phyloP scores from a whole-genome alignment of 306 rosid species.

The Cucumis melo region DNA sequence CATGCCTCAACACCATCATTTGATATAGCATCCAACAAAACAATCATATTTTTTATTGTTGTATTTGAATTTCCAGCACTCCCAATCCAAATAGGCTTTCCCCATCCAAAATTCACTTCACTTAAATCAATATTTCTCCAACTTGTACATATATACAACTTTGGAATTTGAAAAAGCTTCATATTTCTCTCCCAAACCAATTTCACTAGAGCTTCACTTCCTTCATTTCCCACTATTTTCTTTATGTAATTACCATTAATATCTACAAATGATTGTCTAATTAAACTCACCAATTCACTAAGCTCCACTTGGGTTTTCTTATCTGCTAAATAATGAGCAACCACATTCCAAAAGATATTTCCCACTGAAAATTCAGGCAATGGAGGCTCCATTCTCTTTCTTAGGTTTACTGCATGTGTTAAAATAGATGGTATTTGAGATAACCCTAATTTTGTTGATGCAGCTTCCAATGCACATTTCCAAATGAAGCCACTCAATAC shows the following conservation, averaged over 20 bases:
- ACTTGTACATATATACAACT: neutral
- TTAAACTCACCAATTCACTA: neutral
- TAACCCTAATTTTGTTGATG: neutral
- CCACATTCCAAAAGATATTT: neutral
- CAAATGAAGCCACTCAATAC: slow-evolving; percentile 10
- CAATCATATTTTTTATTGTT: too few relatives aligned
- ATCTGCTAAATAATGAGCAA: neutral
- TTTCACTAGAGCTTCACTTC: neutral
- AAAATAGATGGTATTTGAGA: neutral
- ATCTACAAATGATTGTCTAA: neutral
- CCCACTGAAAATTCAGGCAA: neutral
- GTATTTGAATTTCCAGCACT: neutral
- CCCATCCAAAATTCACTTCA: neutral
- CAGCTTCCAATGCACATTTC: slow-evolving; percentile 8
- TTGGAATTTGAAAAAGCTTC: neutral
- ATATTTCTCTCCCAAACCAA: neutral
- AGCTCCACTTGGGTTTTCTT: neutral
- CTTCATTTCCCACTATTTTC: neutral
- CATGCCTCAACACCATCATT: neutral
- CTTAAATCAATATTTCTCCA: neutral
- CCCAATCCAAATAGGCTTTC: neutral
- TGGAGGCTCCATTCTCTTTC: slow-evolving; percentile 1
- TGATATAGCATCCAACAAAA: neutral
- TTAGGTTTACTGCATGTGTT: neutral
- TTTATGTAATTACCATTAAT: neutral